Evolutionary conservation across 202 grass and related monocot species (phyloP), one percentile per base, ranked within the genome.

Genomic region (Musa balbisiana): DNA sequence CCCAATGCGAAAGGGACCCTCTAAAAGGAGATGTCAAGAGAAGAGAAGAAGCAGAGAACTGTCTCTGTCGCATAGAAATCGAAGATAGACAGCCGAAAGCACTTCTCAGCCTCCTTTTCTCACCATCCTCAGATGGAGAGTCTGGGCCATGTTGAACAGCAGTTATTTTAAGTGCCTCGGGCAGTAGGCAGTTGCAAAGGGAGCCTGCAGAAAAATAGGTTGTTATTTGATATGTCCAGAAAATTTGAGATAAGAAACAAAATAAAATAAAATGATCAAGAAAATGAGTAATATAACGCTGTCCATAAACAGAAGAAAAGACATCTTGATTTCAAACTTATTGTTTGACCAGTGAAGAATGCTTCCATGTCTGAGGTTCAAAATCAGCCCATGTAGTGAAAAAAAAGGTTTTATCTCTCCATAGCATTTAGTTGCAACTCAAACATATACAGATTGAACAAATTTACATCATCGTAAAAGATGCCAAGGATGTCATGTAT

Each of bases 21-120:
- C 84, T 90, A 70, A 86, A 77, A 24, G 72, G 68, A 62, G 83
- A 77, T 43, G 83, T 78, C 13, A 88, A 71, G 82, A 98, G 89
- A 67, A 92, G 85, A 54, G 89, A 92, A 2, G 95, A 92, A 1
- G 86, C 65, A 2, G 91, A 73, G 23, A 88, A 78, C 68, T 85
- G 75, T 13, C 77, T 88, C 77, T 99, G 91, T 26, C 89, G 84
- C 53, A 82, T 64, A 0, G 95, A 99, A 68, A 99, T 94, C 3
- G 95, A 99, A 62, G 95, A 99, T 75, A 95, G 89, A 69, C 95
- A 99, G 78, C 87, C 90, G 65, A 99, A 87, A 2, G 95, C 87
- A 2, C 81, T 91, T 49, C 80, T 83, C 69, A 92, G 76, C 3
- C 83, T 81, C 76, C 82, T 86, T 58, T 85, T 95, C 85, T 95